These are phyloP conservation scores for Paxillus rubicundulus DNA, from an alignment of 768 basidiomycete genomes.

Conservation along the genomic window DNA sequence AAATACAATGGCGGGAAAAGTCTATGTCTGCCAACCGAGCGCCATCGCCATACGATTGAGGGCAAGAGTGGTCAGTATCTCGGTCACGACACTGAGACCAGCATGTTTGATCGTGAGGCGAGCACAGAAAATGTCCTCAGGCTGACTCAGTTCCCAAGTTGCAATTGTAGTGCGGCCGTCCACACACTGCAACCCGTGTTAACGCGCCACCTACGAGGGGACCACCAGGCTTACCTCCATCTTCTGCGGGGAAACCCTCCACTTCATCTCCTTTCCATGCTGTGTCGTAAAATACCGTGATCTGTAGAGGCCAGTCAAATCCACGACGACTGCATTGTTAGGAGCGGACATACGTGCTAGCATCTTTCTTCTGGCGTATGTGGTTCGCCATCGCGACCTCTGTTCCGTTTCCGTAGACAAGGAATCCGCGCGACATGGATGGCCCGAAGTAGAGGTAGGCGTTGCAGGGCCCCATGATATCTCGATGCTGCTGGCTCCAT, in stretches of 20 bases:
- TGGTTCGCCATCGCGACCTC: constrained; percentile 57
- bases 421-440: constrained; percentile 53
- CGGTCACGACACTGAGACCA: constrained; percentile 65
- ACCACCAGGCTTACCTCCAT: constrained; percentile 60
- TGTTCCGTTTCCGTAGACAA: constrained; percentile 66
- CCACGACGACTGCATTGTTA: background rate
- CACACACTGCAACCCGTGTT: constrained; percentile 45
- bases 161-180: constrained; percentile 64
- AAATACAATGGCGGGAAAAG: constrained; percentile 5
- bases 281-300: constrained; percentile 75
- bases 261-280: constrained; percentile 70
- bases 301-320: constrained; percentile 33
- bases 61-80: constrained; percentile 72
- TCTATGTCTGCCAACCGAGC: constrained; percentile 47
- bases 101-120: constrained; percentile 56
- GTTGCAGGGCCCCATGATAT: constrained; percentile 77
- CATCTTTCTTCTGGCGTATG: constrained; percentile 54
- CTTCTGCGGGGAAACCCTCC: constrained; percentile 58
- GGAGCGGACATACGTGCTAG: constrained; percentile 54
- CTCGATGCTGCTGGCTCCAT: constrained; percentile 67
- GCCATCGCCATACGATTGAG: constrained; percentile 69
- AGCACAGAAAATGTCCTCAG: constrained; percentile 57
- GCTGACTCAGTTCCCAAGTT: constrained; percentile 61
- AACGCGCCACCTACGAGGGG: constrained; percentile 1
- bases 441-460: constrained; percentile 79